Evolutionary conservation across 2,329 filamentous ascomycete genomes (phyloP).

Genomic region (Scedosporium apiospermum): DNA sequence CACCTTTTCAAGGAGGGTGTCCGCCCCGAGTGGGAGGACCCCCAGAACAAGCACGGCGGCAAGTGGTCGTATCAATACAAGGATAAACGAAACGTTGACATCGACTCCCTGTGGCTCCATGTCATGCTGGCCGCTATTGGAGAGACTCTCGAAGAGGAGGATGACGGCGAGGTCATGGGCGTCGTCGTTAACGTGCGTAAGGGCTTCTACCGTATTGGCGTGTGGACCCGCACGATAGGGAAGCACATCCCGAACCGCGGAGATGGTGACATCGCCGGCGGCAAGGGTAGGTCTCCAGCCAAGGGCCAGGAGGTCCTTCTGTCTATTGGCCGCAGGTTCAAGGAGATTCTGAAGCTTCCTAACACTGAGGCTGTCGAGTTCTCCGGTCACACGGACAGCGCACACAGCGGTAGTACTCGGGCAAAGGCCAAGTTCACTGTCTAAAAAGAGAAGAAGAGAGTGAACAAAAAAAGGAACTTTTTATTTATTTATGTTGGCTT

Average conservation of each 20-base stretch:
- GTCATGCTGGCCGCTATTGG: slow-evolving; percentile 95
- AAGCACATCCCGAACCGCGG: slow-evolving; percentile 71
- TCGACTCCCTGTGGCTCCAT: slow-evolving; percentile 93
- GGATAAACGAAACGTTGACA: slow-evolving; percentile 83
- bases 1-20: slow-evolving; percentile 98
- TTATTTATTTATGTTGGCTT: not conserved
- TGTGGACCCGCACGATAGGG: slow-evolving; percentile 94
- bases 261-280: slow-evolving; percentile 61
- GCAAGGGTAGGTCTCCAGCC: slow-evolving; percentile 67
- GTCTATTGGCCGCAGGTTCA: slow-evolving; percentile 83
- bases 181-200: slow-evolving; percentile 98
- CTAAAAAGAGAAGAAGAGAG: slow-evolving; percentile 32
- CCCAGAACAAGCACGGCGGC: slow-evolving; percentile 97
- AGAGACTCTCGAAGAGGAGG: slow-evolving; percentile 91
- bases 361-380: slow-evolving; percentile 78
- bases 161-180: slow-evolving; percentile 96
- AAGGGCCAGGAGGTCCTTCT: slow-evolving; percentile 80
- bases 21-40: slow-evolving; percentile 96
- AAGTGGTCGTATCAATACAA: slow-evolving; percentile 99
- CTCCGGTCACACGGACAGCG: slow-evolving; percentile 90
- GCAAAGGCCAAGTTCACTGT: slow-evolving; percentile 91
- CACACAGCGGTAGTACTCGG: slow-evolving; percentile 84
- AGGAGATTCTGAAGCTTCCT: slow-evolving; percentile 78
- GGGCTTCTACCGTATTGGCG: slow-evolving; percentile 92
- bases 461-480: not conserved